Evolutionary conservation across 1,284 basidiomycete genomes (phyloP).

Genomic region (Mycosarcoma maydis): DNA sequence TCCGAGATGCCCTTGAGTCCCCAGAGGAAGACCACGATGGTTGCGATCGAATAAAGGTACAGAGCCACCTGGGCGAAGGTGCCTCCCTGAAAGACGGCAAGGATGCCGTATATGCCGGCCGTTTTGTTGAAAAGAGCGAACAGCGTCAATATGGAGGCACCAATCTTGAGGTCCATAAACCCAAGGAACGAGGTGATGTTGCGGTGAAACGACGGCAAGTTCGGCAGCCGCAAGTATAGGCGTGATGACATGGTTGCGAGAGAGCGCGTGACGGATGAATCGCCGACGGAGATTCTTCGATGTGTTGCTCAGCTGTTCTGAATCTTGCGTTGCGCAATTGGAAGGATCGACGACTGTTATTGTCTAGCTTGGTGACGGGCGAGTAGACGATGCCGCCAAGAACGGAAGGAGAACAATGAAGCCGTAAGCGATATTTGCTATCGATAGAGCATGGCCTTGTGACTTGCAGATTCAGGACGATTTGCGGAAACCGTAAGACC

Average conservation of each 20-base stretch:
- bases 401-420: no score
- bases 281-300: no score
- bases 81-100: constrained; percentile 87
- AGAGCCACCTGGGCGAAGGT: constrained; percentile 81
- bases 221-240: constrained; percentile 53
- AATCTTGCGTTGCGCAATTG: no score
- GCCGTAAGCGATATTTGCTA: no score
- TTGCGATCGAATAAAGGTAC: constrained; percentile 89
- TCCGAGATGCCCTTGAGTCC: constrained; percentile 84
- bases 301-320: no score
- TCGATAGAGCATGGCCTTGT: no score
- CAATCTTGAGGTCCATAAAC: constrained; percentile 65
- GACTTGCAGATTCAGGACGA: no score
- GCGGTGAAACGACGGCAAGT: constrained; percentile 50
- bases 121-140: constrained; percentile 88
- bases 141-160: constrained; percentile 62
- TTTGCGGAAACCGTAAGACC: no score
- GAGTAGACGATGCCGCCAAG: no score
- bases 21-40: constrained; percentile 84
- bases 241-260: constrained; percentile 53
- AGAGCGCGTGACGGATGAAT: not conserved
- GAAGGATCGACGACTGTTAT: no score
- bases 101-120: constrained; percentile 93
- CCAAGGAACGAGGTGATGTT: constrained; percentile 62
- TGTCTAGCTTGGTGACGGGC: no score